Evolutionary conservation across 2,329 filamentous ascomycete species (phyloP).

Genomic region (Neobulgaria alba): DNA sequence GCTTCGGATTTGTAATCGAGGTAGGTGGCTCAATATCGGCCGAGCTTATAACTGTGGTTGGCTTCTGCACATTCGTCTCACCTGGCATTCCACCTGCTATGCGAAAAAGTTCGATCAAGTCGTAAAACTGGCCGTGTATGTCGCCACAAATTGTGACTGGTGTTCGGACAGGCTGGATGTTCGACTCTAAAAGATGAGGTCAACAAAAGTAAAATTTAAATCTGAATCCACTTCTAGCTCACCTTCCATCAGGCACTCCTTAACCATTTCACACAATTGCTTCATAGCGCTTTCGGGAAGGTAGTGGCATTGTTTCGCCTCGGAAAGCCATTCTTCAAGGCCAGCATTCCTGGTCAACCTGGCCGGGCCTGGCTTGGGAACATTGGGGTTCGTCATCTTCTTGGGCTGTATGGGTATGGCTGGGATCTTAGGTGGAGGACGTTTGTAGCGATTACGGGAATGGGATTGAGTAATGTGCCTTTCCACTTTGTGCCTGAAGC

Average conservation of each 20-base stretch:
- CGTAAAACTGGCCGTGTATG: constrained; percentile 98
- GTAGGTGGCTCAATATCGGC: constrained; percentile 87
- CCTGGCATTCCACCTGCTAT: constrained; percentile 96
- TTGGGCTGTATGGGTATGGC: no score
- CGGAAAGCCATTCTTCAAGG: constrained; percentile 91
- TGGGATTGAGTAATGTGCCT: no score
- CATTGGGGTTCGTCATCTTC: constrained; percentile 29
- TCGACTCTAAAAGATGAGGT: constrained; percentile 62
- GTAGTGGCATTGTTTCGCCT: constrained; percentile 95
- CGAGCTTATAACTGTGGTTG: constrained; percentile 72
- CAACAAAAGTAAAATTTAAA: no score
- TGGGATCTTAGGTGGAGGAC: no score
- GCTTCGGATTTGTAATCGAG: constrained; percentile 78
- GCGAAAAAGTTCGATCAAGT: constrained; percentile 91
- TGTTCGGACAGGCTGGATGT: constrained; percentile 95
- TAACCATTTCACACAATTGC: constrained; percentile 95
- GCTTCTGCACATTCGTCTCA: constrained; percentile 61
- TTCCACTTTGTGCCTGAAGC: no score
- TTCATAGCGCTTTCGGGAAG: constrained; percentile 97
- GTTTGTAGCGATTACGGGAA: no score
- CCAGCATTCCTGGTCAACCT: constrained; percentile 75
- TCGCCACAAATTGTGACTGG: constrained; percentile 97
- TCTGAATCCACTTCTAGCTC: no score
- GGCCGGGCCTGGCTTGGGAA: constrained; percentile 87
- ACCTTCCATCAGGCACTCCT: constrained; percentile 99